phyloP scores from a whole-genome alignment of 106 monocot species.

The Platanthera guangdongensis region DNA sequence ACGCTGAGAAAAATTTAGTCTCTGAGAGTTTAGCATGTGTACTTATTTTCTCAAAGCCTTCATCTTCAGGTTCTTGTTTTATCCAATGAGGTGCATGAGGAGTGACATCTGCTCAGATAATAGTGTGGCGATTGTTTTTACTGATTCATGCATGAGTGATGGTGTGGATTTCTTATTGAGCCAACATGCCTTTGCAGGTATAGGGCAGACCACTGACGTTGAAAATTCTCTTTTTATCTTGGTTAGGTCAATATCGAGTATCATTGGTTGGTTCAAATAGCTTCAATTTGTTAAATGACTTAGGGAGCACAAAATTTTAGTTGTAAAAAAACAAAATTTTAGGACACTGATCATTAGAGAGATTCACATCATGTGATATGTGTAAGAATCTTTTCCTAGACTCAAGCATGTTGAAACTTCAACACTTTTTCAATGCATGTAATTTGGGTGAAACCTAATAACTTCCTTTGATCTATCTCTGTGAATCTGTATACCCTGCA shows the following conservation, averaged over 20 bases:
- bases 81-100: constrained; percentile 45
- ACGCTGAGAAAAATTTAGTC: not conserved
- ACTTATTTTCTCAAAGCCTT: no score
- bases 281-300: not conserved
- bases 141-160: constrained; percentile 47
- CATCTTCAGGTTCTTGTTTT: not conserved
- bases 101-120: constrained; percentile 35
- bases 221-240: constrained; percentile 42
- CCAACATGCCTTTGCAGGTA: constrained; percentile 41
- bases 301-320: no score
- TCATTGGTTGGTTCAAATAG: constrained; percentile 23
- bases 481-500: no score
- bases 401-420: no score
- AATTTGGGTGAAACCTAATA: no score
- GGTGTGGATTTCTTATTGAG: constrained; percentile 64
- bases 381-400: no score
- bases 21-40: not conserved
- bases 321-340: no score
- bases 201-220: constrained; percentile 40
- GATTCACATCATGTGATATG: no score
- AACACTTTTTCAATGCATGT: no score
- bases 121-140: constrained; percentile 47
- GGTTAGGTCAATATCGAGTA: constrained; percentile 40
- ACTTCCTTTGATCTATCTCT: no score
- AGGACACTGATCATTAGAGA: no score